Evolutionary conservation across 208 protist species (phyloP).

Genomic region (Novymonas esmeraldas): DNA sequence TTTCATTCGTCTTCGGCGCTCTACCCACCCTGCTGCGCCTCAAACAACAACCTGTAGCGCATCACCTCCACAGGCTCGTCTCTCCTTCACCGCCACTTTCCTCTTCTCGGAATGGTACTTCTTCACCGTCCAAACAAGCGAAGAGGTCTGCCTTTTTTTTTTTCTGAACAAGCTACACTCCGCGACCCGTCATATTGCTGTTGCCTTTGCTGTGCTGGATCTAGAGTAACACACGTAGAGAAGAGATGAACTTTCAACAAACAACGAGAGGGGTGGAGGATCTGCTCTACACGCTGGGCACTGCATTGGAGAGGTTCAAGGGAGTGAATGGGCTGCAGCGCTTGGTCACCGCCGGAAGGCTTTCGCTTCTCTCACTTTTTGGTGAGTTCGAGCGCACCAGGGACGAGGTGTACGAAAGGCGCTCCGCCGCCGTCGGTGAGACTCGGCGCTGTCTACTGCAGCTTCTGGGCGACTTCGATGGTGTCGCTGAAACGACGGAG

Average conservation of each 20-base stretch:
- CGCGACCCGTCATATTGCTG: not conserved
- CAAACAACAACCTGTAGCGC: too few species aligned
- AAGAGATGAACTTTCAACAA: conserved; percentile 27
- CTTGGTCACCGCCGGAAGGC: conserved; percentile 42
- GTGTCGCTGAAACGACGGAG: conserved; percentile 17
- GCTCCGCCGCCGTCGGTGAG: conserved; percentile 36
- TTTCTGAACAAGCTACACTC: too few species aligned
- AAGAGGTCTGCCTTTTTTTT: too few species aligned
- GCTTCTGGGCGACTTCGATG: conserved; percentile 50
- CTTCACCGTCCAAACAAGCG: too few species aligned
- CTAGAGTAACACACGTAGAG: not conserved
- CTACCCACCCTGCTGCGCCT: too few species aligned
- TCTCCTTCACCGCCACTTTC: too few species aligned
- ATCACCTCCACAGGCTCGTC: too few species aligned
- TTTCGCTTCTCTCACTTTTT: conserved; percentile 59
- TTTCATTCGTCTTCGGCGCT: too few species aligned
- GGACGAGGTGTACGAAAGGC: conserved; percentile 54
- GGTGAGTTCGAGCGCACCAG: conserved; percentile 62
- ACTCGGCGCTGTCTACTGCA: conserved; percentile 49
- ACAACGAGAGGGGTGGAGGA: conserved; percentile 37
- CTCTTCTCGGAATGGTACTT: too few species aligned
- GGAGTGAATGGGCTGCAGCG: conserved; percentile 39
- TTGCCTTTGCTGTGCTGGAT: not conserved
- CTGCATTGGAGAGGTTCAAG: conserved; percentile 53
- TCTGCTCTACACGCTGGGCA: conserved; percentile 40